Base-by-base conservation (phyloP, 2,329 filamentous ascomycete genomes). In the Rhexocercosporidium sp. region DNA sequence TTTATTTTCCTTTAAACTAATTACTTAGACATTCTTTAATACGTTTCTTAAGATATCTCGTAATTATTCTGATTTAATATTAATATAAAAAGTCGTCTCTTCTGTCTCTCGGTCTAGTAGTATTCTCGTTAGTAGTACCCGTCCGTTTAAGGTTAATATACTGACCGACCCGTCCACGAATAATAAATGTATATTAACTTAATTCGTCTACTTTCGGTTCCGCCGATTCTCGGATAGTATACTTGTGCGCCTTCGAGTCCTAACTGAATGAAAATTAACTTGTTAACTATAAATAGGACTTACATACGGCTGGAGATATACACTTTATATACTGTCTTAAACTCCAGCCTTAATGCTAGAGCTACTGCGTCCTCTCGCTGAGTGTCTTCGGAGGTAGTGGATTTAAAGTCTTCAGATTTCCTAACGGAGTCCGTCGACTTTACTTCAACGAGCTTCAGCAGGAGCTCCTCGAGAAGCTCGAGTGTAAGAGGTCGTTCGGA, bases 41-140 rank as follows among this genome's bases (percentile, higher is more conserved):
- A 79, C 73, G 20, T 68, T 70, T 62, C 73, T 70, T 44, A 80
- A 69, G 44, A 74, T 70, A 54, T 78, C 75, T 69, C 75, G 73
- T 60, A 79, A 67, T 22, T 59, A 61, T 66, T 75, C 69, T 20
- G 76, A 79, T 69, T 78, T 78, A 27, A 80, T 73, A 65, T 78
- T 69, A 62, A 76, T 57, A 65, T 72, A 75, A 22, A 65, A 64
- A 29, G 66, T 77, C 34, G 25, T 25, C 18, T 27, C 8, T 39
- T 41, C n/a, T n/a, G 14, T 63, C n/a, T 56, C 31, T 29, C 47
- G 60, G 31, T 68, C 64, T 69, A 56, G 57, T n/a, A 20, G 16
- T 20, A 16, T 9, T 25, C 18, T 27, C 59, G 47, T 59, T 46
- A 62, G 46, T 18, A 64, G n/a, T 25, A n/a, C 25, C 60, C 9